Evolutionary conservation across 225 moss, liverwort and hornwort species (phyloP).

Genomic region (Lunularia cruciata): DNA sequence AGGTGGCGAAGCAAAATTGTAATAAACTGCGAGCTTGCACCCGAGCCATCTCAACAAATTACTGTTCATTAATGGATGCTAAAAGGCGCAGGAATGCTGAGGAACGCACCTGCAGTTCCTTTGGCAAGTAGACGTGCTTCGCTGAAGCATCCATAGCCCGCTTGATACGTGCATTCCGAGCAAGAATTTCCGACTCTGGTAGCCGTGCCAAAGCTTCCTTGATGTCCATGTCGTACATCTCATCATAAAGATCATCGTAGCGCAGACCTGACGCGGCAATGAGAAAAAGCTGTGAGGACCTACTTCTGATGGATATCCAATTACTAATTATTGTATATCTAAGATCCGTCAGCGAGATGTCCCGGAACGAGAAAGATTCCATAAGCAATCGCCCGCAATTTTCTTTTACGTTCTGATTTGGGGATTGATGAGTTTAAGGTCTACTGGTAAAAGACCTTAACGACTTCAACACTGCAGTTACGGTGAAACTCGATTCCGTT

Average conservation of each 20-base stretch:
- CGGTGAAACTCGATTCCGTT: too few relatives aligned
- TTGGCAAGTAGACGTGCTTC: constrained; percentile 73
- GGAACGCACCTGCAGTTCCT: constrained; percentile 65
- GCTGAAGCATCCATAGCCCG: constrained; percentile 75
- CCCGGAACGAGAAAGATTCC: too few relatives aligned
- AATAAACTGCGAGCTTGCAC: background rate
- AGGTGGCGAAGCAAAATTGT: background rate
- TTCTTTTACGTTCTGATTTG: too few relatives aligned
- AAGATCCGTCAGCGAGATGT: too few relatives aligned
- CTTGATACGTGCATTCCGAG: constrained; percentile 76
- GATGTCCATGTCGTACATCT: constrained; percentile 71
- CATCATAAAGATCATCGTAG: constrained; percentile 83
- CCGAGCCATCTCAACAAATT: background rate
- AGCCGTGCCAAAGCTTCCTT: constrained; percentile 77
- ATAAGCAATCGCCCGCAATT: too few relatives aligned
- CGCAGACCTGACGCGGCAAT: constrained; percentile 57
- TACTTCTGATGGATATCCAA: too few relatives aligned
- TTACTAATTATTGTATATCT: too few relatives aligned
- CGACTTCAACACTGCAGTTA: too few relatives aligned
- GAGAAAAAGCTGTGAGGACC: too few relatives aligned
- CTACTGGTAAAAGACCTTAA: too few relatives aligned
- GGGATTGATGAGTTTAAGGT: too few relatives aligned
- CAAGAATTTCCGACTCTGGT: constrained; percentile 66
- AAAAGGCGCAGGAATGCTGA: background rate
- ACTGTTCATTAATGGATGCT: too few relatives aligned